phyloP scores from a whole-genome alignment of 371 early-diverging fungal species.

The Ordospora colligata region DNA sequence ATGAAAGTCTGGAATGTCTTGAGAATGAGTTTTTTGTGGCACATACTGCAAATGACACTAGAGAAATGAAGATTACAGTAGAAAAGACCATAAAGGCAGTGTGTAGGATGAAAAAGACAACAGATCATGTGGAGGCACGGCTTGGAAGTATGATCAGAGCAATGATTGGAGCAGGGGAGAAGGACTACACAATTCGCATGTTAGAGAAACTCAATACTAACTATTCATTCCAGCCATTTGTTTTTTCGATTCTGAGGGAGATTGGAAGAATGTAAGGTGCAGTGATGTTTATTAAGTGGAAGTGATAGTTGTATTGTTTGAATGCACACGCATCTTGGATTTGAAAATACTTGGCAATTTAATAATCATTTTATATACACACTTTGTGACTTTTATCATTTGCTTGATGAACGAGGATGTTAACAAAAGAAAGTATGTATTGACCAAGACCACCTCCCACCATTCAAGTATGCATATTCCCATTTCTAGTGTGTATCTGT shows the following conservation, averaged over 20 bases:
- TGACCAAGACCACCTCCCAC: slow-evolving; percentile 45
- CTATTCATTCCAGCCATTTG: slow-evolving; percentile 25
- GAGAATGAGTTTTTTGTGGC: slow-evolving; percentile 38
- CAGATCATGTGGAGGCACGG: slow-evolving; percentile 22
- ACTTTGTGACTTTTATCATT: slow-evolving; percentile 1
- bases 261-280: neutral
- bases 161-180: slow-evolving; percentile 7
- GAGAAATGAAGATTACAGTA: neutral
- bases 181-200: neutral
- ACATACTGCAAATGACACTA: neutral
- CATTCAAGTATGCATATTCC: slow-evolving; percentile 42
- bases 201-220: slow-evolving; percentile 33
- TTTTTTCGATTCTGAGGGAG: neutral
- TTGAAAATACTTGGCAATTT: neutral
- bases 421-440: slow-evolving; percentile 44
- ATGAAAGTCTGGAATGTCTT: slow-evolving; percentile 27
- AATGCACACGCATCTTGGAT: too few species aligned
- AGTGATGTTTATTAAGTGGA: neutral
- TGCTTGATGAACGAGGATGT: slow-evolving; percentile 33
- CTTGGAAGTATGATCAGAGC: slow-evolving; percentile 6
- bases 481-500: slow-evolving; percentile 49
- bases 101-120: neutral
- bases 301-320: too few species aligned
- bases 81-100: slow-evolving; percentile 2
- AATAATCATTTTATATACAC: neutral